Evolutionary conservation across 2,329 filamentous ascomycete genomes (phyloP), one percentile per base, ranked within the genome.

Genomic region (Colletotrichum sp.): DNA sequence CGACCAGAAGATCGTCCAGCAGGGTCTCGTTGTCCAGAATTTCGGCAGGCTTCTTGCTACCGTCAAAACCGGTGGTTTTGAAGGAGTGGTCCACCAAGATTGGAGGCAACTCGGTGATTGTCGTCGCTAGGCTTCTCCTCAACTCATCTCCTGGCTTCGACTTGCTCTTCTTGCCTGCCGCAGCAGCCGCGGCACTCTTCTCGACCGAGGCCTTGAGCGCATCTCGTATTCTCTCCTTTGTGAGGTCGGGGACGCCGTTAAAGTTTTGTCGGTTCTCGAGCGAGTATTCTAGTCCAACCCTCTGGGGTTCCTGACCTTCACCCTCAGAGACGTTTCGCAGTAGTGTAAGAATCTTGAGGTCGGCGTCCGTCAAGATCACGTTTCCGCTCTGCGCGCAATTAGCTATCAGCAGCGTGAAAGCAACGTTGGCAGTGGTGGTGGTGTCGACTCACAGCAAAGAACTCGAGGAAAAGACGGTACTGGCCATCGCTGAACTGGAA

Each of bases 401-500:
- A 60, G 10, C 48, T 30, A 36, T 69, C 55, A 69, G 66, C 25
- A 12, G 4, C 9, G 5, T 34, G n/a, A 32, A 30, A 8, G 22
- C 32, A 32, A 43, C 25, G 18, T 25, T 12, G 27, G 9, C 8
- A 7, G 8, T 32, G 10, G 55, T 39, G n/a, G 5, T 5, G 36
- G 43, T 4, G 43, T 15, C 5, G 18, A 71, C 82, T 56, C 80
- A 87, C 87, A 2, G 97, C 96, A 83, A 98, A 99, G 86, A 99
- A 99, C 85, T 99, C 97, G 32, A 99, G 87, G 82, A 95, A 98
- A 27, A 99, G 85, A 56, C 94, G 90, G 82, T 97, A 98, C 79
- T 93, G 90, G 13, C 97, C 97, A 87, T 98, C 96, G 79, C 95
- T 97, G 83, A 99, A 98, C 80, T 94, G 91, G 70, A 99, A 92